Percentiles rank a stretch among this genome's conserved stretches.
These are phyloP conservation scores for Lentinula edodes DNA, from an alignment of 768 basidiomycete species.

Conservation along the genomic window DNA sequence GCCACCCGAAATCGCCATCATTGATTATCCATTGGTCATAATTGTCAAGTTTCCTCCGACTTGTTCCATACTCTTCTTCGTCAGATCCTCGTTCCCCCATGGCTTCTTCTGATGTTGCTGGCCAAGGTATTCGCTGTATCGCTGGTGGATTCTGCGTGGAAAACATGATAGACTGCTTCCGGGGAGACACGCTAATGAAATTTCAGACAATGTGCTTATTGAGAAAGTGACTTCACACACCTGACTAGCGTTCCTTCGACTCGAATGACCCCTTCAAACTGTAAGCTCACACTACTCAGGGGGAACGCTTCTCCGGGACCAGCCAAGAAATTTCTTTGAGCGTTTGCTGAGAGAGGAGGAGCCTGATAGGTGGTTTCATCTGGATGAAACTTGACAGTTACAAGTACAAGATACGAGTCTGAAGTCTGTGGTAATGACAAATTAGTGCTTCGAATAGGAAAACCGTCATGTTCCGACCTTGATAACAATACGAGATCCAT, in stretches of 20 bases:
- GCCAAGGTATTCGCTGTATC: too few species aligned
- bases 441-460: slow-evolving; percentile 2
- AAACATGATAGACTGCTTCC: too few species aligned
- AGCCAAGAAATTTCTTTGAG: slow-evolving; percentile 65
- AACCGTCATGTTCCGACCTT: slow-evolving; percentile 45
- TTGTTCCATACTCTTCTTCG: slow-evolving; percentile 14
- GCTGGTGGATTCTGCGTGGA: too few species aligned
- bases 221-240: too few species aligned
- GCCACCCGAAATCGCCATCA: slow-evolving; percentile 66
- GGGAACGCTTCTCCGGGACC: slow-evolving; percentile 78
- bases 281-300: too few species aligned
- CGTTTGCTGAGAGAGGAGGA: slow-evolving; percentile 40
- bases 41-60: slow-evolving; percentile 27
- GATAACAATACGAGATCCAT: slow-evolving; percentile 73
- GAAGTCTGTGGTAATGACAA: slow-evolving; percentile 51
- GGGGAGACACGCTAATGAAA: too few species aligned
- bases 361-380: slow-evolving; percentile 52
- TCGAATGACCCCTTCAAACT: too few species aligned
- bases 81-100: background rate
- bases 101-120: too few species aligned
- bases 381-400: slow-evolving; percentile 55
- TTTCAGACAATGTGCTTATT: too few species aligned
- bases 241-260: too few species aligned
- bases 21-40: slow-evolving; percentile 72
- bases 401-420: slow-evolving; percentile 71